Evolutionary conservation across 1,139 yeast species (phyloP).

Genomic region (Scheffersomyces parashehatae): DNA sequence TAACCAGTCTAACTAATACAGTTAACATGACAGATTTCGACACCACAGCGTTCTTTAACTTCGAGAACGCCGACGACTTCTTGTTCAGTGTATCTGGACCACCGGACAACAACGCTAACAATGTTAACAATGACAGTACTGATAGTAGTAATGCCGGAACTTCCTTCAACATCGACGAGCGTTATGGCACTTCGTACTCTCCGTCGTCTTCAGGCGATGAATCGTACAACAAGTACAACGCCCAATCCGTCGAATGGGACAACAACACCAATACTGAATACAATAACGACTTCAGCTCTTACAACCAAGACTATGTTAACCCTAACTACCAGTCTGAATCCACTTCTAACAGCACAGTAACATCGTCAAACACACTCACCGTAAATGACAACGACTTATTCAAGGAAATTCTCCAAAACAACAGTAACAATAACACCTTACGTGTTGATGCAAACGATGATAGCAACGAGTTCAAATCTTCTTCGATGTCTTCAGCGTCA

Average conservation of each 20-base stretch:
- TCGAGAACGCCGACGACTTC: constrained; percentile 38
- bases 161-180: background rate
- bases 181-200: constrained; percentile 7
- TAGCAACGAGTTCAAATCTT: constrained; percentile 2
- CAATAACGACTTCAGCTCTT: constrained; percentile 1
- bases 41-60: constrained; percentile 25
- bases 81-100: constrained; percentile 34
- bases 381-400: constrained; percentile 3
- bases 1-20: no score
- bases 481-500: constrained; percentile 15
- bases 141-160: background rate
- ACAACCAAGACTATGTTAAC: constrained; percentile 8
- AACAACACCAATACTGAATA: background rate
- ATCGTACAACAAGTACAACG: constrained; percentile 4
- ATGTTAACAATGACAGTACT: background rate
- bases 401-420: constrained; percentile 1
- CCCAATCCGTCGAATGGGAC: constrained; percentile 4
- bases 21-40: constrained; percentile 17
- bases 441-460: background rate
- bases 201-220: constrained; percentile 19
- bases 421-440: background rate
- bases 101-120: constrained; percentile 8
- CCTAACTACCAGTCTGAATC: constrained; percentile 2
- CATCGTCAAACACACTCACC: background rate
- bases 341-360: background rate